These are phyloP conservation scores for Hydnomerulius pinastri DNA, from an alignment of 768 basidiomycete genomes.

Conservation along the genomic window DNA sequence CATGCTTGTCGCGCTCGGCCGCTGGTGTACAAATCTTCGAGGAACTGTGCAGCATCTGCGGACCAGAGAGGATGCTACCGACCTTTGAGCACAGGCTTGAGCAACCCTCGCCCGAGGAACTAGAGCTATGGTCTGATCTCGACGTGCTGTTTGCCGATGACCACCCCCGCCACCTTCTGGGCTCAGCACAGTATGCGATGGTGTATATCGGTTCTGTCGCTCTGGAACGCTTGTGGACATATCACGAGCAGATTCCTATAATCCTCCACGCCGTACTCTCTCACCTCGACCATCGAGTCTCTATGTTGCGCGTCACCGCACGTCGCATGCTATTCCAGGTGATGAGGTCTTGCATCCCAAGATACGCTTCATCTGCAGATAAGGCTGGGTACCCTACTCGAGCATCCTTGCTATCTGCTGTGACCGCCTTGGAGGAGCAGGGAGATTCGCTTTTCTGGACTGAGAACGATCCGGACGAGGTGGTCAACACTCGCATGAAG, in stretches of 20 bases:
- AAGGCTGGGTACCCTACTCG: conserved; percentile 50
- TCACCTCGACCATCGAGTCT: conserved; percentile 77
- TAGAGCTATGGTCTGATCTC: conserved; percentile 79
- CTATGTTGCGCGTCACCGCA: conserved; percentile 69
- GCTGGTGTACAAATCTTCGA: conserved; percentile 75
- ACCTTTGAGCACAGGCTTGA: conserved; percentile 70
- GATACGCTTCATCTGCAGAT: conserved; percentile 73
- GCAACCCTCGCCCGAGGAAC: conserved; percentile 60
- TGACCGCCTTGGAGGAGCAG: conserved; percentile 59
- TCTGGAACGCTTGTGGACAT: conserved; percentile 75
- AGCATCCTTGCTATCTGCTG: conserved; percentile 48
- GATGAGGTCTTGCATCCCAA: conserved; percentile 78
- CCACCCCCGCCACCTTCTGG: conserved; percentile 68
- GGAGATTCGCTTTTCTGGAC: conserved; percentile 65
- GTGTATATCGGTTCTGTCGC: conserved; percentile 80
- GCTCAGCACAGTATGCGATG: conserved; percentile 87
- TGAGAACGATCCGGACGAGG: conserved; percentile 60
- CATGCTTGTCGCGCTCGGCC: conserved; percentile 78
- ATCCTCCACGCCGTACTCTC: conserved; percentile 80
- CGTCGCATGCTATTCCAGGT: conserved; percentile 84
- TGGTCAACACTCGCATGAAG: conserved; percentile 68
- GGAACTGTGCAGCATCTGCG: conserved; percentile 82
- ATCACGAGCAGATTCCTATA: conserved; percentile 65
- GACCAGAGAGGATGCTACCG: conserved; percentile 82
- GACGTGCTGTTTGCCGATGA: conserved; percentile 70